Evolutionary conservation across 2,329 filamentous ascomycete species (phyloP), one percentile per base, ranked within the genome.

Genomic region (Diaporthe citriasiana): DNA sequence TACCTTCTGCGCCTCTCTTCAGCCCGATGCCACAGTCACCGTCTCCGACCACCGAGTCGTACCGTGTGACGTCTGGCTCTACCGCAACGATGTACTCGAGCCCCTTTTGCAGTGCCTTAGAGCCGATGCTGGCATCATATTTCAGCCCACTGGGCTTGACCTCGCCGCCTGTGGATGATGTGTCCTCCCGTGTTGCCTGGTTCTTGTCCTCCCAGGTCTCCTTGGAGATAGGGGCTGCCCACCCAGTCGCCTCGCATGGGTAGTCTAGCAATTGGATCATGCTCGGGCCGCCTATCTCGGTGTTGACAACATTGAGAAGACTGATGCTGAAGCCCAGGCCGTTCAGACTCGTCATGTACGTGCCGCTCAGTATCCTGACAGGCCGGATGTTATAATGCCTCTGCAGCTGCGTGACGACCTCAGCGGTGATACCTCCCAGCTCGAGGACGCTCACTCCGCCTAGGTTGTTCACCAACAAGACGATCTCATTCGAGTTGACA

Each of bases 11-110:
- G 65, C 95, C 95, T 76, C 95, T 91, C 85, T 94, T 95, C 75
- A 98, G 86, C 7, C 94, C 94, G 73, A 95, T 94, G 13, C 95
- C 95, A 79, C 95, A 98, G 83, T 98, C 95, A 60, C 95, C 95
- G 80, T 98, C 95, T 55, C 95, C 95, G 33, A 97, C 94, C 17
- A 97, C 90, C 0, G 94, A 97, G 80, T 95, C 93, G 78, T 91
- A 95, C 66, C 85, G 88, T 0, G 93, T 95, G 68, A 95, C 87
- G 68, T 94, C 91, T 1, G 93, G 91, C 81, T 95, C 93, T 1
- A 88, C 92, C 0, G 85, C 87, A 76, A 94, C 88, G 19, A 95
- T 84, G 47, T 85, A 86, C 65, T 93, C 84, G 22, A 95, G 85
- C 0, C 87, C 93, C 22, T 83, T 85, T 27, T 83, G 87, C 53